Percentiles rank a stretch among this genome's conserved stretches.
phyloP scores from a whole-genome alignment of 108 stramenopile genomes.

The Cyclotella atomus region DNA sequence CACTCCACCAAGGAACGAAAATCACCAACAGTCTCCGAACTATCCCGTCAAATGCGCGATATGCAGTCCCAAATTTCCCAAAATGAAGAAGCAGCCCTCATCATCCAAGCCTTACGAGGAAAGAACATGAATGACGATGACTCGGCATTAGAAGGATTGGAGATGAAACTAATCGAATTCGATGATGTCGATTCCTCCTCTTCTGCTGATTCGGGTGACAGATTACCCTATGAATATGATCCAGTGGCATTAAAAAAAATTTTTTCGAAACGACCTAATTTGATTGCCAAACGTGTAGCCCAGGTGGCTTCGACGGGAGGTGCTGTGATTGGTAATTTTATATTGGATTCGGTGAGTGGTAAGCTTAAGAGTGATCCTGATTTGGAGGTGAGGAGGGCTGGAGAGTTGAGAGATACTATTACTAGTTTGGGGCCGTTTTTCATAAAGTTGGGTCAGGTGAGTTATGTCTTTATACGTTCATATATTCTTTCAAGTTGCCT shows the following conservation, averaged over 20 bases:
- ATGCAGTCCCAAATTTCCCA: slow-evolving; percentile 54
- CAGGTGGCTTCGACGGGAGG: slow-evolving; percentile 76
- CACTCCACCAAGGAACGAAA: slow-evolving; percentile 8
- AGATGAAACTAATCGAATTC: slow-evolving; percentile 87
- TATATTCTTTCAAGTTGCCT: too few relatives aligned
- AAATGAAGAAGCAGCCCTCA: slow-evolving; percentile 70
- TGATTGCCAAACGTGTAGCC: slow-evolving; percentile 65
- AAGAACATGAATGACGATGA: slow-evolving; percentile 92
- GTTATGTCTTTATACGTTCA: background rate
- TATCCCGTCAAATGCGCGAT: slow-evolving; percentile 42
- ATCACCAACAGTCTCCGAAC: slow-evolving; percentile 19
- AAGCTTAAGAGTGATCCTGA: slow-evolving; percentile 71
- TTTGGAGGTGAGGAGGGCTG: slow-evolving; percentile 84
- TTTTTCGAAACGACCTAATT: slow-evolving; percentile 77
- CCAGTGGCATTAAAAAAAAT: slow-evolving; percentile 79
- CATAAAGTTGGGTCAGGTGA: slow-evolving; percentile 79
- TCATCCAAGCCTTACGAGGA: slow-evolving; percentile 87
- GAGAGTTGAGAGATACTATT: slow-evolving; percentile 85
- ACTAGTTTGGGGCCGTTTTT: slow-evolving; percentile 92
- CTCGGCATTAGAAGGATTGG: slow-evolving; percentile 61
- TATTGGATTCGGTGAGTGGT: slow-evolving; percentile 60
- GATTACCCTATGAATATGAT: slow-evolving; percentile 86
- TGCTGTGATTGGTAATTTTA: slow-evolving; percentile 54
- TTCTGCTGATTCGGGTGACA: too few relatives aligned
- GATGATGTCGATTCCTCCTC: slow-evolving; percentile 25